Conservation (phyloP, 2,329 filamentous ascomycete genomes). For the Fusarium sp. region DNA sequence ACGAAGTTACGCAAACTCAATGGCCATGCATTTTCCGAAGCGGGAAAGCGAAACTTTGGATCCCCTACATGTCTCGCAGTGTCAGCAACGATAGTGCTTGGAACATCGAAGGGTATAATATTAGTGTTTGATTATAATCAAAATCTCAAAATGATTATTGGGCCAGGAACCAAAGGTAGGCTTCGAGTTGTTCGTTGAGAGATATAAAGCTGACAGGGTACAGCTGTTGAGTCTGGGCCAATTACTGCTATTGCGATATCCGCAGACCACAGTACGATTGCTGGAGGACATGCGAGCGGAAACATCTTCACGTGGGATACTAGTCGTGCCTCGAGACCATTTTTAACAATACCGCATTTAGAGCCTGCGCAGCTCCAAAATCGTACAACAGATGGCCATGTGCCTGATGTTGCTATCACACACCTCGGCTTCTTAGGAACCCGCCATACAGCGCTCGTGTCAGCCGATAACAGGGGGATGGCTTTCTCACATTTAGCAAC, state of each 20-base stretch:
- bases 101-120: conserved; percentile 94
- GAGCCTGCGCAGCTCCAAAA: conserved; percentile 75
- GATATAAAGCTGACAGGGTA: conserved; percentile 50
- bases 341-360: conserved; percentile 87
- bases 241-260: conserved; percentile 91
- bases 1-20: conserved; percentile 92
- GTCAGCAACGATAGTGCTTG: conserved; percentile 88
- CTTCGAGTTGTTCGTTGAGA: not conserved
- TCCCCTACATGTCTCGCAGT: conserved; percentile 90
- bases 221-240: conserved; percentile 90
- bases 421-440: conserved; percentile 97
- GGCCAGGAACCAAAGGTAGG: conserved; percentile 89
- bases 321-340: conserved; percentile 83
- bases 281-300: conserved; percentile 89
- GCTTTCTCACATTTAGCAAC: conserved; percentile 97
- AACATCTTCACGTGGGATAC: conserved; percentile 98
- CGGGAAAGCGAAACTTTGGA: conserved; percentile 92
- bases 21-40: conserved; percentile 91
- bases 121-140: conserved; percentile 98
- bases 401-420: conserved; percentile 82
- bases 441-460: conserved; percentile 93
- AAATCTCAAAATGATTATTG: conserved; percentile 93
- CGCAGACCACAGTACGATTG: conserved; percentile 92
- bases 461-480: conserved; percentile 95
- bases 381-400: conserved; percentile 84